Evolutionary conservation across 352 stramenopile genomes (phyloP).

Genomic region (Hyphochytrium catenoides): DNA sequence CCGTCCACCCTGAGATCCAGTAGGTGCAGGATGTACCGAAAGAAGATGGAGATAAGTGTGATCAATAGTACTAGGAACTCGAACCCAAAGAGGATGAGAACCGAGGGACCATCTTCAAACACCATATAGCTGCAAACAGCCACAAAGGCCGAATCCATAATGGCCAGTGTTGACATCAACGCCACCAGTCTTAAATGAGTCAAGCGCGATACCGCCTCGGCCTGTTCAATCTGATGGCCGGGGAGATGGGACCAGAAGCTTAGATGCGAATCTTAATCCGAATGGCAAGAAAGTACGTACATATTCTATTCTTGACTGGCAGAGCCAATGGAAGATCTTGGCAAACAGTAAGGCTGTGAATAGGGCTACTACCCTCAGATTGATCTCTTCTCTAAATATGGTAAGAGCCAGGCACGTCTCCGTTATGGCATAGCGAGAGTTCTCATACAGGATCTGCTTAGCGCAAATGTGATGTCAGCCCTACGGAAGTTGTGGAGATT

Average conservation of each 20-base stretch:
- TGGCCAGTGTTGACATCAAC: slow-evolving; percentile 59
- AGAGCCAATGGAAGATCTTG: slow-evolving; percentile 80
- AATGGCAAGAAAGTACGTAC: slow-evolving; percentile 13
- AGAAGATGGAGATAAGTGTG: slow-evolving; percentile 60
- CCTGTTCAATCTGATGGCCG: slow-evolving; percentile 48
- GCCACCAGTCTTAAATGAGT: slow-evolving; percentile 59
- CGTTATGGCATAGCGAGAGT: slow-evolving; percentile 89
- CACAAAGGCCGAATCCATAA: slow-evolving; percentile 65
- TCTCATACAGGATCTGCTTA: slow-evolving; percentile 75
- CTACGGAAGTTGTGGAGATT: slow-evolving; percentile 4
- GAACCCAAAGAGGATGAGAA: slow-evolving; percentile 89
- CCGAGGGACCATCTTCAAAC: slow-evolving; percentile 51
- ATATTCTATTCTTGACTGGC: slow-evolving; percentile 65
- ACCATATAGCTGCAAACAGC: slow-evolving; percentile 53
- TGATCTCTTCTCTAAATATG: slow-evolving; percentile 93
- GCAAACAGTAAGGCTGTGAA: slow-evolving; percentile 86
- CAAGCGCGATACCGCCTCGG: slow-evolving; percentile 37
- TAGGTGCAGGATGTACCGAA: slow-evolving; percentile 75
- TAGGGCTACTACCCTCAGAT: slow-evolving; percentile 71
- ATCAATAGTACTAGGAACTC: slow-evolving; percentile 86
- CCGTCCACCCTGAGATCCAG: slow-evolving; percentile 70
- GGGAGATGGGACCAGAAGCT: not conserved
- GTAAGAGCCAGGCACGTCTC: slow-evolving; percentile 97
- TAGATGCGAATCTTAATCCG: slow-evolving; percentile 4
- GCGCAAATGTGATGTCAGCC: slow-evolving; percentile 10